Evolutionary conservation across 495 filamentous ascomycete genomes (phyloP), one percentile per base, ranked within the genome.

Genomic region (Trichocladium uniseriatum): DNA sequence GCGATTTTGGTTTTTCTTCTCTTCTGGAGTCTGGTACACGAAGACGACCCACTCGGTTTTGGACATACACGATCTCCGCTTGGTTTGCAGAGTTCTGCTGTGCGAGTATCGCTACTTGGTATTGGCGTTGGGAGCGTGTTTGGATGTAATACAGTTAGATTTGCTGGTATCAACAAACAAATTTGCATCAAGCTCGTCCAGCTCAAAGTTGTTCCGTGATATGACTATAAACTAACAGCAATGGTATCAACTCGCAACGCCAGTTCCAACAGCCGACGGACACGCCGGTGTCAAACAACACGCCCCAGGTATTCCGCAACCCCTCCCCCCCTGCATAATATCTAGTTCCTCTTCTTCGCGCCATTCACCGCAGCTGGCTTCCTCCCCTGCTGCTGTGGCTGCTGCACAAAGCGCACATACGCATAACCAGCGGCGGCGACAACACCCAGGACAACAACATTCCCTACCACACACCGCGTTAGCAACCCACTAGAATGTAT

Each of bases 381-480:
- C 34, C 43, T 46, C 16, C 27, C 51, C 32, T 36, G 49, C 41
- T 45, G 35, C 57, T 58, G 59, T 15, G 52, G 55, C 49, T 61
- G 61, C 38, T 43, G 45, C 28, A 53, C 55, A 42, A 57, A 62
- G 20, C 51, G 54, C 21, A 58, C n/a, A 47, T 62, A 64, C 5
- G 41, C 59, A 9, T 52, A 66, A 11, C 27, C 52, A 2, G 44
- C 63, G 9, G 59, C 59, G 28, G 43, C 53, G 29, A 66, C 39
- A 20, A 66, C n/a, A 20, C 53, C 61, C 31, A 66, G 42, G 16
- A 66, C 52, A 48, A 62, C 57, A n/a, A 60, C 52, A 43, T 66
- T 66, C 43, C 55, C 63, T 66, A 39, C 28, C 5, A 5, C 9
- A 18, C 18, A 53, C 34, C 6, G 6, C 2, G 11, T n/a, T 14